Base-by-base conservation (phyloP, 2,329 filamentous ascomycete species). In the Alternaria gansuensis region DNA sequence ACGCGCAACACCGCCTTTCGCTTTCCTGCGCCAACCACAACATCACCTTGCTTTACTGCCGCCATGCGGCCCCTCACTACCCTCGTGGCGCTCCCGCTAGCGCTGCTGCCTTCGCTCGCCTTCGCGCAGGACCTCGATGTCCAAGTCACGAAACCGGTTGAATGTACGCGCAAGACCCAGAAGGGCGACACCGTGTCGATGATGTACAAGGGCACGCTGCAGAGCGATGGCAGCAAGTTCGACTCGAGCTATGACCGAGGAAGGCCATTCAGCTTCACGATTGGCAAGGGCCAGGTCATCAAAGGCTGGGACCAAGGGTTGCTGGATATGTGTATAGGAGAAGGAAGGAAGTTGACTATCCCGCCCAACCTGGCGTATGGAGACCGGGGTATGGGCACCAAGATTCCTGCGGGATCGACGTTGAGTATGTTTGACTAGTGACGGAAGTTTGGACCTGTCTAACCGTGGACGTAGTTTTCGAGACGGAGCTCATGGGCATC, bases 251-350 rank as follows among this genome's bases (percentile, higher is more conserved):
- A 96, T 80, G 88, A 93, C 67, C 87, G 93, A 41, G 87, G 88
- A 34, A 76, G 80, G 59, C 94, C 95, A 5, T 87, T 99, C 73
- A 81, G 77, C 62, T 98, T 99, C 81, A 87, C 82, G 63, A 82
- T 99, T 31, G 95, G 95, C 34, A 81, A 81, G 24, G 91, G 92
- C 43, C 86, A 90, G 77, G 95, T 98, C 50, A 99, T 99, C 77
- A 89, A 91, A 81, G 94, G 94, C 74, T 97, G 93, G 94, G 94
- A 98, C 71, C 80, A 96, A 75, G 94, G 94, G 49, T 85, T 98
- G 37, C 71, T 95, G 53, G 91, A 91, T 74, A 97, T 98, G 93
- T 98, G 95, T 80, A 90, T 96, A 69, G 94, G 95, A 63, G 94
- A 98, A 84, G 94, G 93, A 84, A 87, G 79, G 78, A 94, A 87